Conservation (phyloP, 2,329 filamentous ascomycete genomes). For the Chaetoscypha palmicola region DNA sequence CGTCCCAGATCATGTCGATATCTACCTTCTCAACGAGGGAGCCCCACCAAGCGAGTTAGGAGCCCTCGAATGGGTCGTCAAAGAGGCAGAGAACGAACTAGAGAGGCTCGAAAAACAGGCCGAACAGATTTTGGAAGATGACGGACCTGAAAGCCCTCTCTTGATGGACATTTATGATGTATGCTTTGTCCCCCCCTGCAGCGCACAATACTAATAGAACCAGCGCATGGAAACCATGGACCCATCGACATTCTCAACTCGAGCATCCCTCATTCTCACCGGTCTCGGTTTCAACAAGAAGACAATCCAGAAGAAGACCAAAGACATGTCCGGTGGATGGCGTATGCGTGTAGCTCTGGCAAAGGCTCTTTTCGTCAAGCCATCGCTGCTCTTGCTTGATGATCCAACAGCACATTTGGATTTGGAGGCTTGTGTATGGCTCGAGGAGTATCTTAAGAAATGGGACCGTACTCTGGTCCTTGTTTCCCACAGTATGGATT, state of each 20-base stretch:
- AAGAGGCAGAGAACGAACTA: conserved; percentile 87
- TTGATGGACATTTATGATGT: conserved; percentile 95
- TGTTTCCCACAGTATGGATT: conserved; percentile 97
- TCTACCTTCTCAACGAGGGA: conserved; percentile 97
- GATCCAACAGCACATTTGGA: conserved; percentile 99
- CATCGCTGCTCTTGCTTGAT: conserved; percentile 88
- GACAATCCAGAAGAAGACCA: conserved; percentile 98
- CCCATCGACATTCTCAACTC: conserved; percentile 90
- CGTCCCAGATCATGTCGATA: conserved; percentile 92
- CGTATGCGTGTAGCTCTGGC: conserved; percentile 97
- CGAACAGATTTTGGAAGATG: conserved; percentile 83
- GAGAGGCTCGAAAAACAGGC: conserved; percentile 81
- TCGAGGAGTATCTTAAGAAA: conserved; percentile 99
- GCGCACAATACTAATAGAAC: conserved; percentile 15
- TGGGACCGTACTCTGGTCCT: conserved; percentile 96
- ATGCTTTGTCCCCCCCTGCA: conserved; percentile 33
- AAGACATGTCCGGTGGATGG: conserved; percentile 99
- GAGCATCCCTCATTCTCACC: conserved; percentile 91
- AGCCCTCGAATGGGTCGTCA: conserved; percentile 95
- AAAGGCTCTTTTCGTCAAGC: conserved; percentile 98
- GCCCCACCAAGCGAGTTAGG: conserved; percentile 82
- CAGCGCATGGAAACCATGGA: conserved; percentile 99
- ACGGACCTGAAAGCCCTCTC: conserved; percentile 84
- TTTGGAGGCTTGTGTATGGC: conserved; percentile 98
- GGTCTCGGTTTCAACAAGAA: conserved; percentile 99